Evolutionary conservation across 164 flowering plant genomes (phyloP).

Genomic region (Malania oleifera): DNA sequence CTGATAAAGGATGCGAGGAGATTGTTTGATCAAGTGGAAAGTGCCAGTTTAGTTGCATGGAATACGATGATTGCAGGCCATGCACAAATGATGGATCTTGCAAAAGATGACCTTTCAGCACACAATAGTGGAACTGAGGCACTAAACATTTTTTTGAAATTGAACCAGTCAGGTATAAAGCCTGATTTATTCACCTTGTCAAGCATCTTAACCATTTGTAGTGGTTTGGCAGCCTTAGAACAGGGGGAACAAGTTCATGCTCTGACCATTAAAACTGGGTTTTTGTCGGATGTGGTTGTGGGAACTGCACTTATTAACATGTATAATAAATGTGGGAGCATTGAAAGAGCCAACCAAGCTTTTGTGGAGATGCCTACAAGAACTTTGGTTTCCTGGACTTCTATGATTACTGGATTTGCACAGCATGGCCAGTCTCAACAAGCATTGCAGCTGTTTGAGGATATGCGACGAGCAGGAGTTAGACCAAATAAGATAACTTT

Average conservation of each 20-base stretch:
- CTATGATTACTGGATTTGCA: slow-evolving; percentile 16
- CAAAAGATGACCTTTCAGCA: slow-evolving; percentile 34
- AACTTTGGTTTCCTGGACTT: slow-evolving; percentile 55
- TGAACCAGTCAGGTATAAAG: slow-evolving; percentile 48
- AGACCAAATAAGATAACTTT: slow-evolving; percentile 79
- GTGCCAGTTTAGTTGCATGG: slow-evolving; percentile 59
- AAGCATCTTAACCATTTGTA: slow-evolving; percentile 60
- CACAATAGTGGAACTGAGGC: slow-evolving; percentile 59
- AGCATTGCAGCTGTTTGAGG: slow-evolving; percentile 79
- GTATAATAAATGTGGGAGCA: slow-evolving; percentile 66
- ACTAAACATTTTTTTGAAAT: slow-evolving; percentile 42
- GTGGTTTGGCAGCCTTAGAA: slow-evolving; percentile 56
- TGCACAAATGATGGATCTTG: slow-evolving; percentile 48
- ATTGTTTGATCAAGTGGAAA: slow-evolving; percentile 49
- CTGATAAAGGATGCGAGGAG: slow-evolving; percentile 43
- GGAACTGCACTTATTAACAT: slow-evolving; percentile 73
- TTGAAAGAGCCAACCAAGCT: slow-evolving; percentile 46
- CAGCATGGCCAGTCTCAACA: slow-evolving; percentile 60
- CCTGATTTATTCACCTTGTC: slow-evolving; percentile 74
- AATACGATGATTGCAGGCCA: slow-evolving; percentile 86
- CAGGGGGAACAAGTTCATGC: slow-evolving; percentile 89
- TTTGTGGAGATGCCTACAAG: slow-evolving; percentile 58
- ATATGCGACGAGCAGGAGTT: slow-evolving; percentile 73
- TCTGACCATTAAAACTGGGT: slow-evolving; percentile 62
- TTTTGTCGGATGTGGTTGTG: slow-evolving; percentile 71